These are phyloP conservation scores for Vinca major DNA, from an alignment of 305 asterid species.

Conservation along the genomic window DNA sequence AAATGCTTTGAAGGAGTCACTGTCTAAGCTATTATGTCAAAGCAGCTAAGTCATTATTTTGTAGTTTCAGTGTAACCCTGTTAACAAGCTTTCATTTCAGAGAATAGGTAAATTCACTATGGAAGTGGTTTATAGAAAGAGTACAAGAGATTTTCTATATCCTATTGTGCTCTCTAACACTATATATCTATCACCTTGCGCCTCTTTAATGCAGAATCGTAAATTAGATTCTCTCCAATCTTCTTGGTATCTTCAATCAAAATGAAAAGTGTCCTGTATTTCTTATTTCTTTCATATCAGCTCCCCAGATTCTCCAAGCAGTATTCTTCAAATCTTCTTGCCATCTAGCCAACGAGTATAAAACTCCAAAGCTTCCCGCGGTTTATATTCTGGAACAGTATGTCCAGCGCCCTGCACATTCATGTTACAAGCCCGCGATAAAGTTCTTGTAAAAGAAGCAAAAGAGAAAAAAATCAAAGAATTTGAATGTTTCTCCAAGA, in stretches of 20 bases:
- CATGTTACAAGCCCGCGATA: background rate
- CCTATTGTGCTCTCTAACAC: background rate
- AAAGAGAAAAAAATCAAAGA: background rate
- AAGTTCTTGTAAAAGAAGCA: background rate
- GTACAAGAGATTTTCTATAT: background rate
- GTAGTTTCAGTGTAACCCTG: background rate
- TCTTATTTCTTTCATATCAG: background rate
- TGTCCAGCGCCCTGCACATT: constrained; percentile 89
- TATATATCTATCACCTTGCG: too few relatives aligned
- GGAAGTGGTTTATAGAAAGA: background rate
- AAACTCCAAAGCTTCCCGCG: constrained; percentile 64
- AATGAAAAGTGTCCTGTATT: background rate
- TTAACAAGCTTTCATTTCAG: background rate
- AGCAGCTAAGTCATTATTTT: constrained; percentile 3
- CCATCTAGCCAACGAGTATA: constrained; percentile 64
- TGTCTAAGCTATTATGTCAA: constrained; percentile 29
- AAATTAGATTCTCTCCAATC: background rate
- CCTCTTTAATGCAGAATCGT: too few relatives aligned
- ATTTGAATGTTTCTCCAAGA: constrained; percentile 3
- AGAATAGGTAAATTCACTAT: background rate
- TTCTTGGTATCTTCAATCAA: background rate
- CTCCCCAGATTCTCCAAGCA: background rate
- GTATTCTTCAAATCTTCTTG: constrained; percentile 26
- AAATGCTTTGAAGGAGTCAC: constrained; percentile 33
- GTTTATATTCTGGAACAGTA: constrained; percentile 89